Conservation (phyloP, 176 grass and related monocot genomes). For the Saccharum spontaneum region DNA sequence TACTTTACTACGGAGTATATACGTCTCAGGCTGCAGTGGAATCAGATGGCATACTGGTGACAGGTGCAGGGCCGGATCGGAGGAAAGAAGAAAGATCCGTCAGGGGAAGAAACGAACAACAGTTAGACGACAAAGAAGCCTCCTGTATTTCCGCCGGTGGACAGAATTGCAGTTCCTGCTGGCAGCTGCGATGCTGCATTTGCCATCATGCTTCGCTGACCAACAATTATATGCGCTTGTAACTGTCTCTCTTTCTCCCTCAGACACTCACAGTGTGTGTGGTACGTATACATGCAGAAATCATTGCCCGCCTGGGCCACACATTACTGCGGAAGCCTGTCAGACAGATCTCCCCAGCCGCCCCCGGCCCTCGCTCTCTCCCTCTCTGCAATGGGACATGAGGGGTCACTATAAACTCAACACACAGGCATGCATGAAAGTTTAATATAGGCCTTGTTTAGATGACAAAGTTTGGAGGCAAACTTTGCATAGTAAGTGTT, state of each 20-base stretch:
- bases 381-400: no score
- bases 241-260: background rate
- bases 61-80: background rate
- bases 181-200: background rate
- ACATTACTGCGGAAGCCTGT: background rate
- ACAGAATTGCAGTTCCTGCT: slow-evolving; percentile 44
- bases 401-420: no score
- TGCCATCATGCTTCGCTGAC: background rate
- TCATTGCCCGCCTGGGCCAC: background rate
- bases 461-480: no score
- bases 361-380: no score
- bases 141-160: slow-evolving; percentile 36
- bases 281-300: background rate
- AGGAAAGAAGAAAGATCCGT: slow-evolving; percentile 32
- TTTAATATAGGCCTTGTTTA: no score
- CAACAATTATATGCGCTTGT: background rate
- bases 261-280: background rate
- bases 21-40: no score
- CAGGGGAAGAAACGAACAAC: slow-evolving; percentile 53
- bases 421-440: no score
- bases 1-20: background rate
- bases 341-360: background rate
- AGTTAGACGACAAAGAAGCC: slow-evolving; percentile 41
- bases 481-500: no score
- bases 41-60: background rate